These are phyloP conservation scores for Panaeolus cyanescens DNA, from an alignment of 768 basidiomycete species.

Conservation along the genomic window DNA sequence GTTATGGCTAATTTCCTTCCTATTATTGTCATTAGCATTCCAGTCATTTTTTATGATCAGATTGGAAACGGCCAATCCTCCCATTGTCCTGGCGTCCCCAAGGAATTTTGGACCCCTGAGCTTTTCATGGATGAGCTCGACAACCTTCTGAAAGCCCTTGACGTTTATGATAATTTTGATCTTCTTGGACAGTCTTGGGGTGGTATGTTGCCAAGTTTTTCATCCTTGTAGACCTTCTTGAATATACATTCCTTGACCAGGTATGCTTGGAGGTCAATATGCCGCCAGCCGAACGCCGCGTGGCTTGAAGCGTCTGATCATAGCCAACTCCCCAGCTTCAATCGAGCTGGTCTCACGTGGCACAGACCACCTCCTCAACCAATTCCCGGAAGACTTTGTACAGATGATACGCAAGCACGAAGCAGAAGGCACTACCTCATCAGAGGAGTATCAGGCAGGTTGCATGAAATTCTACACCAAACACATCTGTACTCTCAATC, in stretches of 20 bases:
- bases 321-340: conserved; percentile 33
- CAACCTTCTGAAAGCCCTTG: conserved; percentile 14
- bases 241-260: conserved; percentile 17
- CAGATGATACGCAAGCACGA: conserved; percentile 31
- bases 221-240: background rate
- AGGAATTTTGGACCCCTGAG: conserved; percentile 47
- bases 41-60: conserved; percentile 59
- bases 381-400: conserved; percentile 25
- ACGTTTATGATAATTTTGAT: background rate
- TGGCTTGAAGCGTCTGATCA: conserved; percentile 27
- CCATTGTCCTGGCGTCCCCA: conserved; percentile 49
- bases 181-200: background rate
- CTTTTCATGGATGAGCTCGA: conserved; percentile 18
- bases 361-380: conserved; percentile 20
- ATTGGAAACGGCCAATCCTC: conserved; percentile 54
- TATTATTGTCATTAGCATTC: conserved; percentile 33
- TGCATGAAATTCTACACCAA: conserved; percentile 29
- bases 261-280: conserved; percentile 47
- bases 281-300: conserved; percentile 17
- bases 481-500: conserved; percentile 32
- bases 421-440: conserved; percentile 11
- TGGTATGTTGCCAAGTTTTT: background rate
- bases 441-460: conserved; percentile 32
- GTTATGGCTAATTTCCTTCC: background rate
- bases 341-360: conserved; percentile 24